Evolutionary conservation across 2,329 filamentous ascomycete species (phyloP), one percentile per base, ranked within the genome.

Genomic region (Aspergillus sp.): DNA sequence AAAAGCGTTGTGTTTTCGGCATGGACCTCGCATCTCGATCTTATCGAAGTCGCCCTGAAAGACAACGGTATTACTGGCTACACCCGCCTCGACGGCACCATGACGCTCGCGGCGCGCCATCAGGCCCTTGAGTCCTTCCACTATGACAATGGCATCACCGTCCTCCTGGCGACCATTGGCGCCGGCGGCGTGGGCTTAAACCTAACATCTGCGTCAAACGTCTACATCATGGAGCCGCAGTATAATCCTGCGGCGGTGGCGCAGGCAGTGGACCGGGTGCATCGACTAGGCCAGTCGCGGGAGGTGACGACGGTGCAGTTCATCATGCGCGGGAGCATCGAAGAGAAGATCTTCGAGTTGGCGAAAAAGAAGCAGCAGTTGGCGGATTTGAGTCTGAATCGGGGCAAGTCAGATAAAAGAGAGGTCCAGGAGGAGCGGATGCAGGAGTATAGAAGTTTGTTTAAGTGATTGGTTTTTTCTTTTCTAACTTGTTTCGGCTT

Each of bases 211-310:
- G 91, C 85, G 30, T 93, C 83, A 62, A 85, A 80, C 46, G 91
- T 94, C 9, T 97, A 93, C 64, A 86, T 97, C 58, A 97, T 98
- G 91, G 93, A 98, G 65, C 93, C 93, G 4, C 90, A 96, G 62
- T 98, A 91, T 72, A 98, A 98, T 60, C 93, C 93, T 0, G 90
- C 89, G 0, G 88, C 90, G 0, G 91, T 98, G 66, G 87, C 89
- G 4, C 93, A 98, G 69, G 93, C 93, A 2, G 79, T 97, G 5
- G 93, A 97, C 64, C 87, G 93, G 29, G 88, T 98, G 4, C 90
- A 95, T 65, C 83, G 90, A 12, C 74, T 96, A 1, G 90, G 93
- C 0, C 93, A 98, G 72, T 93, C 81, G 57, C 78, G 93, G n/a
- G 80, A 83, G 8, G 93, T 98, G 0, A 79, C 79, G n/a, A 94